A percentile compares a stretch with the other conserved stretches of the same genome.
Conservation (phyloP, 129 eudicot species). For the Cynara cardunculus region DNA sequence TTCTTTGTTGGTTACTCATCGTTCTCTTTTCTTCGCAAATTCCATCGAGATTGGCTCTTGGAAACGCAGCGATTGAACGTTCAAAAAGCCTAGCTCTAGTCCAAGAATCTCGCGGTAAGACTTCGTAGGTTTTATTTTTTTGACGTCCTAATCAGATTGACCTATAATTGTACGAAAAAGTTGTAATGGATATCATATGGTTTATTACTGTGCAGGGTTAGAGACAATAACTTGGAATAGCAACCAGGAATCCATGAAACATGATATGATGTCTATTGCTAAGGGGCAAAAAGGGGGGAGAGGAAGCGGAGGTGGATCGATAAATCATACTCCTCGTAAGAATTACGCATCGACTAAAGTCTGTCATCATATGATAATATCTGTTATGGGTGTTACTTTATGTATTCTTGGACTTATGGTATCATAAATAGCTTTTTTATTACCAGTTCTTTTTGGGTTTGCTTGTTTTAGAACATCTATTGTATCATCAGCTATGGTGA, state of each 20-base stretch:
- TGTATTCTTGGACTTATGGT: not conserved
- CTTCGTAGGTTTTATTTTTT: not conserved
- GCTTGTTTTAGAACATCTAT: not conserved
- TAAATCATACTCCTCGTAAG: constrained; percentile 22
- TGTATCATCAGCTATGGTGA: not conserved
- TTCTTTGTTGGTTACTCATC: constrained; percentile 18
- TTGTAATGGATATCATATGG: not conserved
- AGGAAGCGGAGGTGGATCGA: constrained; percentile 32
- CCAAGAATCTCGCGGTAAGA: constrained; percentile 29
- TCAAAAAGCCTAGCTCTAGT: constrained; percentile 22
- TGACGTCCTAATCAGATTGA: not conserved
- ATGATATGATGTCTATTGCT: constrained; percentile 3
- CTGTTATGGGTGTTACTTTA: constrained; percentile 13
- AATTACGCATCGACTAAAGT: not conserved
- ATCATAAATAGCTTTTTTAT: not conserved
- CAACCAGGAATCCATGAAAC: constrained; percentile 1
- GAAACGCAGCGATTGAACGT: not conserved
- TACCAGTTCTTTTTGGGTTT: not conserved
- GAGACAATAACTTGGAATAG: not conserved
- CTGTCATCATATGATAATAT: not conserved
- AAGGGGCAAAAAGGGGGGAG: constrained; percentile 22
- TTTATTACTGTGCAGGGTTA: constrained; percentile 10
- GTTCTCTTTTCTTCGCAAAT: constrained; percentile 18
- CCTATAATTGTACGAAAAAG: not conserved
- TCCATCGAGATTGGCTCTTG: constrained; percentile 23